A percentile compares a stretch with the other conserved stretches of the same genome.
These are phyloP conservation scores for Colletotrichum musicola DNA, from an alignment of 2,329 filamentous ascomycete species.

Conservation along the genomic window DNA sequence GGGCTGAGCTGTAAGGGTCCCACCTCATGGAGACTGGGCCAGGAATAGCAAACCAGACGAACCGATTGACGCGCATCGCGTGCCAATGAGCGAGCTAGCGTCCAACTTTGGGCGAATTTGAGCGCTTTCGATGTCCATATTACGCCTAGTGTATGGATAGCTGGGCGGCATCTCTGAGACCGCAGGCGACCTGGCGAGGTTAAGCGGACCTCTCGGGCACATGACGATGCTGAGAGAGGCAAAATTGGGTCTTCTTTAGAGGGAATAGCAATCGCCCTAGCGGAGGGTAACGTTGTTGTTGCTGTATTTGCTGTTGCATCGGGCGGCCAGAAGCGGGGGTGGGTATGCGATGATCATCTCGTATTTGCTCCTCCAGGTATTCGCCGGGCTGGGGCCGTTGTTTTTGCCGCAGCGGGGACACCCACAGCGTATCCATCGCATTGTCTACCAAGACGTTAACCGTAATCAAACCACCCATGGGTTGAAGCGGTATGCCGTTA, in stretches of 20 bases:
- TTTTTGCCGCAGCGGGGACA: conserved; percentile 20
- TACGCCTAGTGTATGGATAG: not conserved
- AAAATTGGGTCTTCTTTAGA: not conserved
- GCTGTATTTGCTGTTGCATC: not conserved
- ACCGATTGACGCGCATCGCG: not conserved
- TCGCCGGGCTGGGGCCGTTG: not conserved
- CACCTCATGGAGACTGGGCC: not conserved
- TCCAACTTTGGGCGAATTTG: not conserved
- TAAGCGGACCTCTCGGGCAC: not conserved
- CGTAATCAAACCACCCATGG: not conserved
- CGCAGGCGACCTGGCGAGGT: conserved; percentile 9
- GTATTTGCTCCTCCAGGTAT: conserved; percentile 25
- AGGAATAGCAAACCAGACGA: conserved; percentile 25
- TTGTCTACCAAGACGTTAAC: not conserved
- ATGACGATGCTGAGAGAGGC: conserved; percentile 3
- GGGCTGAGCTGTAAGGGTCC: not conserved
- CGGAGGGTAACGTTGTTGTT: conserved; percentile 8
- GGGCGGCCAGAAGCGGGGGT: not conserved
- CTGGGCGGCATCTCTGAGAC: not conserved
- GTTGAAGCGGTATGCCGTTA: not conserved
- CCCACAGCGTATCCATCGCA: not conserved
- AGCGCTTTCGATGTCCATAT: not conserved
- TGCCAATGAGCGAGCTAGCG: not conserved
- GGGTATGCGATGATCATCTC: conserved; percentile 29
- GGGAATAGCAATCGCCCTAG: not conserved